phyloP scores from a whole-genome alignment of 1,139 yeast species.

The Yamadazyma kanchanaburiensis region DNA sequence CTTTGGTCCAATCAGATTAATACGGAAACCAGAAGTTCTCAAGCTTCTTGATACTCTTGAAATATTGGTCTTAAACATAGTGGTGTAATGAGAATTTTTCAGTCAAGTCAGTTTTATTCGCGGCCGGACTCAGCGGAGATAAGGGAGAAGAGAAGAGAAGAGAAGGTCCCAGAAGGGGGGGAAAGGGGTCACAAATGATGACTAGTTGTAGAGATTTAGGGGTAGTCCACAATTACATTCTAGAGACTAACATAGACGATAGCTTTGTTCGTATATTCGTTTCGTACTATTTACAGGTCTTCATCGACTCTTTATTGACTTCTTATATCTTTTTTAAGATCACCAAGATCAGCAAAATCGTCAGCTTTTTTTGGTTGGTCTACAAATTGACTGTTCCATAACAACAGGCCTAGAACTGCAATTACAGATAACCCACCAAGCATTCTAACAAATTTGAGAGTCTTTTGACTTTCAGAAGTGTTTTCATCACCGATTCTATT shows the following conservation, averaged over 20 bases:
- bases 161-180: too few relatives aligned
- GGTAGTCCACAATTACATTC: too few relatives aligned
- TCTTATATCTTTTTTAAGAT: slow-evolving; percentile 23
- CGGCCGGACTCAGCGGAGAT: too few relatives aligned
- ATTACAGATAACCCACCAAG: slow-evolving; percentile 33
- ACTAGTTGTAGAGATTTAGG: too few relatives aligned
- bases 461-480: slow-evolving; percentile 27
- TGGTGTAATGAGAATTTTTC: slow-evolving; percentile 1
- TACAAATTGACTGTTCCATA: slow-evolving; percentile 27
- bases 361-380: slow-evolving; percentile 10
- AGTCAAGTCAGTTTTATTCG: slow-evolving; percentile 1
- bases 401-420: slow-evolving; percentile 31
- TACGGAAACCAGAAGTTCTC: slow-evolving; percentile 1
- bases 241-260: too few relatives aligned
- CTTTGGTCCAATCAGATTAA: neutral
- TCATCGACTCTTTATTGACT: slow-evolving; percentile 1
- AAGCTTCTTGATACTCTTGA: neutral
- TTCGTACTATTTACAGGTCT: too few relatives aligned
- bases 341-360: slow-evolving; percentile 15
- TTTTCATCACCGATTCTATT: slow-evolving; percentile 34
- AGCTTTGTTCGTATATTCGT: too few relatives aligned
- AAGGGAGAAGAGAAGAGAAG: too few relatives aligned
- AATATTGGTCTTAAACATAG: neutral
- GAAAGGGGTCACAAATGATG: neutral
- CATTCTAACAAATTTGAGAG: slow-evolving; percentile 28